phyloP scores from a whole-genome alignment of 2,329 filamentous ascomycete genomes.

The Sarocladium kiliense region DNA sequence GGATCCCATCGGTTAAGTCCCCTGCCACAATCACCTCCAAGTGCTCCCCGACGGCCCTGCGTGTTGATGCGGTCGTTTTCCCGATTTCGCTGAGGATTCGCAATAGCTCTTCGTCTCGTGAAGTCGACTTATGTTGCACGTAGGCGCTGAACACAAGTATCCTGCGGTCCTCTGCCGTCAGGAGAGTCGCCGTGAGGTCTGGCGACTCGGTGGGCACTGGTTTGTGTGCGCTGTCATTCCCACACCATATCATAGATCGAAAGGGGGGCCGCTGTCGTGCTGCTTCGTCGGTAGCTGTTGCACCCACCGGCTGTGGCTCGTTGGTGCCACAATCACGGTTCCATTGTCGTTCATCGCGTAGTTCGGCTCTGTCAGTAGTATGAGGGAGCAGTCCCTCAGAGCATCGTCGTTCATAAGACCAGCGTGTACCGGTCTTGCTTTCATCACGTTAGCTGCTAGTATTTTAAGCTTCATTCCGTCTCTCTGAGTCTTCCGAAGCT shows the following conservation, averaged over 20 bases:
- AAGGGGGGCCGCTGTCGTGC: not conserved
- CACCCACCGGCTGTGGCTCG: not conserved
- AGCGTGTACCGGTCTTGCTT: no score
- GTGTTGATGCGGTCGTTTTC: not conserved
- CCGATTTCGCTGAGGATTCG: not conserved
- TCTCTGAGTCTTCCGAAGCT: no score
- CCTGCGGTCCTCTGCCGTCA: not conserved
- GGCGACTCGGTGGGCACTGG: not conserved
- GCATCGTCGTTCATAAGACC: not conserved
- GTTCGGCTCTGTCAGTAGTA: not conserved
- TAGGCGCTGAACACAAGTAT: not conserved
- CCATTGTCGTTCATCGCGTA: not conserved
- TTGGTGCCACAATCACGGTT: slow-evolving; percentile 1
- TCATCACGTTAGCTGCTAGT: no score
- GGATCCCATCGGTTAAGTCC: not conserved
- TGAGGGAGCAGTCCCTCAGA: not conserved
- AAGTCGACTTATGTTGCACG: not conserved
- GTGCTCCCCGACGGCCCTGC: not conserved
- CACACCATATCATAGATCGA: not conserved
- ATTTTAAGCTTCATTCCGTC: no score
- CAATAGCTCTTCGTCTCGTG: not conserved
- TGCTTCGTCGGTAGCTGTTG: no score
- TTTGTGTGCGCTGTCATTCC: not conserved
- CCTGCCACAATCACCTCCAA: not conserved
- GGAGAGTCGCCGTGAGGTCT: not conserved